phyloP scores from a whole-genome alignment of 306 rosid genomes.

The Coriaria nepalensis region DNA sequence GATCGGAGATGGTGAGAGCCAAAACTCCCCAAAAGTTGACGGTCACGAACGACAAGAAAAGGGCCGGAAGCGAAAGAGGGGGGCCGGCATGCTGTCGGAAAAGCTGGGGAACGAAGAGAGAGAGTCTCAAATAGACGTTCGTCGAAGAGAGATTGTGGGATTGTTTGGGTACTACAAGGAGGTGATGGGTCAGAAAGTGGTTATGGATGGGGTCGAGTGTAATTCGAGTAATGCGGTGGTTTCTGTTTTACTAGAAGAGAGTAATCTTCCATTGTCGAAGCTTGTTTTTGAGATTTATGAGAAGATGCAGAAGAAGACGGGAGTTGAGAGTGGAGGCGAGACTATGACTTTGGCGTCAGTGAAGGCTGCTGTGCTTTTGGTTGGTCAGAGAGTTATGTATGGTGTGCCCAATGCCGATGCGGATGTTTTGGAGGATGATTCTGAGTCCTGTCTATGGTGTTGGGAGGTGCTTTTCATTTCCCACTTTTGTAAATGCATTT shows the following conservation, averaged over 20 bases:
- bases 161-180: conserved; percentile 47
- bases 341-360: conserved; percentile 44
- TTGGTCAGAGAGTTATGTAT: conserved; percentile 68
- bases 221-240: conserved; percentile 28
- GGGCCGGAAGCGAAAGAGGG: conserved; percentile 52
- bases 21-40: conserved; percentile 17
- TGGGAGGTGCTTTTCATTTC: conserved; percentile 63
- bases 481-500: background rate
- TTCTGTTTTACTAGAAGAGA: conserved; percentile 68
- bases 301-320: conserved; percentile 18
- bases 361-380: conserved; percentile 46
- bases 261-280: conserved; percentile 53
- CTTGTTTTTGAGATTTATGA: conserved; percentile 49
- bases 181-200: conserved; percentile 24
- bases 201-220: conserved; percentile 26
- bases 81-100: conserved; percentile 16
- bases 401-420: conserved; percentile 76
- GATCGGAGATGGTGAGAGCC: conserved; percentile 16
- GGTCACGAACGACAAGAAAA: conserved; percentile 21
- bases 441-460: conserved; percentile 77
- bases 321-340: conserved; percentile 18
- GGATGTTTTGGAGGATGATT: conserved; percentile 71
- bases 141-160: conserved; percentile 42
- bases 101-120: conserved; percentile 31
- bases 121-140: conserved; percentile 23